Base-by-base conservation (phyloP, 441 rosid species). In the Populus hybrid region DNA sequence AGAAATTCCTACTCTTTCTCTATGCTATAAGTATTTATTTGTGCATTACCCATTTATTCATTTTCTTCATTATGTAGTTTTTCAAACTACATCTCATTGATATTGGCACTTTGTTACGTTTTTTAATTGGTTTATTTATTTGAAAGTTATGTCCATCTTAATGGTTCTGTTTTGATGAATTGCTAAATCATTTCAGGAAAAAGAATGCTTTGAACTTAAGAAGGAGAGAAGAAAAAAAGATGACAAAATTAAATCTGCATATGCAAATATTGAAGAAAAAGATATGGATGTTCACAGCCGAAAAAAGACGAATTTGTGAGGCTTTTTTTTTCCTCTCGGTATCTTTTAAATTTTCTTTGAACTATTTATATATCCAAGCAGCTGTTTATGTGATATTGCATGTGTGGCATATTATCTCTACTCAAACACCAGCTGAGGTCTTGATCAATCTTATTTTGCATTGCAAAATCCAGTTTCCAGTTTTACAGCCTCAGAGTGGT, bases 181-280 rank as follows among this genome's bases (percentile, higher is more conserved):
- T 26, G 40, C 70, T 21, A 6, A 75, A 34, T 53, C 36, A 69
- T 82, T 81, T 70, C 84, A 93, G 98, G 95, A 93, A 69, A 82
- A 78, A 24, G 89, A 91, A 74, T 87, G 90, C 79, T 83, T 71
- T 78, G 83, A 88, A 83, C 94, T 86, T 66, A 88, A 75, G 81
- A 89, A 87, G 84, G 88, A 87, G 67, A 82, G 82, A 80, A 75
- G 32, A 28, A 83, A 79, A 79, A 78, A 75, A 38, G 86, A 80
- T 67, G 81, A 79, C 34, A 74, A 78, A 68, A 34, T 69, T 67
- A 84, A 73, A 40, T 79, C 35, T 75, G 59, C 36, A 72, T 50
- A n/a, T 80, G 73, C 75, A 76, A 75, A 34, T 14, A 76, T 26
- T 73, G 83, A 81, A 30, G 80, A 73, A 59, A 75, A 73, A 63